These are phyloP conservation scores for Seiridium cupressi DNA, from an alignment of 2,329 filamentous ascomycete genomes.

Conservation along the genomic window DNA sequence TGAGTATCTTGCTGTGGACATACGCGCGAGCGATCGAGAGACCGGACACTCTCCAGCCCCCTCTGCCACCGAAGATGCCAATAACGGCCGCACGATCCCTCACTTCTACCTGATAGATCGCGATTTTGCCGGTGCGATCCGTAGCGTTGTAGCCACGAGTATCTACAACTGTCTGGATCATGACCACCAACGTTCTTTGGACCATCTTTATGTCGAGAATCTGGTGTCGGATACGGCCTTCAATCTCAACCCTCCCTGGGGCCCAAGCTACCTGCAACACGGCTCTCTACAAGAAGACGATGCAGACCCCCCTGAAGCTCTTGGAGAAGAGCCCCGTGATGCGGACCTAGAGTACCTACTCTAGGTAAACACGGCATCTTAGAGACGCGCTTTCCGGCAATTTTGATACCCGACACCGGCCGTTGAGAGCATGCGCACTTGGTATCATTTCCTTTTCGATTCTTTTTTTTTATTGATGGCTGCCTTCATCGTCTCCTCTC, in stretches of 20 bases:
- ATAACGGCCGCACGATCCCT: conserved; percentile 20
- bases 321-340: conserved; percentile 20
- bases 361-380: neutral
- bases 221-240: neutral
- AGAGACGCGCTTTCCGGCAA: neutral
- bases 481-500: neutral
- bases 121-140: conserved; percentile 19
- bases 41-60: neutral
- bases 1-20: neutral
- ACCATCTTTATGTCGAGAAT: conserved; percentile 17
- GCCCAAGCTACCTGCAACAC: conserved; percentile 19
- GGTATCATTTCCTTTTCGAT: neutral
- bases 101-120: conserved; percentile 9
- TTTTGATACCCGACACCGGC: neutral
- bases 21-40: neutral
- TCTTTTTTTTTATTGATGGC: neutral
- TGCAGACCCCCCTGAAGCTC: conserved; percentile 26
- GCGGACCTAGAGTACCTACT: conserved; percentile 8
- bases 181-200: conserved; percentile 15
- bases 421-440: neutral
- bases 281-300: conserved; percentile 16
- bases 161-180: conserved; percentile 18
- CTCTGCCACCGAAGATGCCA: conserved; percentile 20
- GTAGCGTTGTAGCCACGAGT: conserved; percentile 17
- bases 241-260: neutral